These are phyloP conservation scores for Acephala macrosclerotiorum DNA, from an alignment of 2,329 filamentous ascomycete genomes.

Conservation along the genomic window DNA sequence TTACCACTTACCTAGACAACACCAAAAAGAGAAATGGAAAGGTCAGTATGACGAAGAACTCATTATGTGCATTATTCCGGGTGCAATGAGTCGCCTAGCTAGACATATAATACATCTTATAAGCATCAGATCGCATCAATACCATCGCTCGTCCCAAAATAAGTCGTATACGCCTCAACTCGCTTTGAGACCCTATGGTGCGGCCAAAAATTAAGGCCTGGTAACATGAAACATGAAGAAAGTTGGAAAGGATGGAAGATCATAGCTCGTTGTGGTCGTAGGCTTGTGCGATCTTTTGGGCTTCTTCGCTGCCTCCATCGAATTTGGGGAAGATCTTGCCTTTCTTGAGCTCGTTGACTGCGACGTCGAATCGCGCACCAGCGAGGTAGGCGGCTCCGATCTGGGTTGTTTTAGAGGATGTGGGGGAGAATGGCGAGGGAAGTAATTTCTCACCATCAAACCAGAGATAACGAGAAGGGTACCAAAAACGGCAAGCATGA, in stretches of 20 bases:
- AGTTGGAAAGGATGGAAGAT: slow-evolving; percentile 9
- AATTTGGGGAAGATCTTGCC: slow-evolving; percentile 47
- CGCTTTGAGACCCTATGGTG: not conserved
- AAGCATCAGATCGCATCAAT: not conserved
- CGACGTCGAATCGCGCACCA: slow-evolving; percentile 83
- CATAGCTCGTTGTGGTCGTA: slow-evolving; percentile 41
- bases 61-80: slow-evolving; percentile 20
- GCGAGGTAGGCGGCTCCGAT: slow-evolving; percentile 79
- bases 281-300: slow-evolving; percentile 38
- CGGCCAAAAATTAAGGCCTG: slow-evolving; percentile 4
- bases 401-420: slow-evolving; percentile 53
- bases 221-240: slow-evolving; percentile 4
- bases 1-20: not conserved
- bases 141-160: not conserved
- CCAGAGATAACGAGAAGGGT: slow-evolving; percentile 76
- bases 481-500: slow-evolving; percentile 70
- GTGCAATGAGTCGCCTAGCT: slow-evolving; percentile 6
- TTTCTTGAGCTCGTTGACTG: slow-evolving; percentile 61
- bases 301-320: slow-evolving; percentile 28
- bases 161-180: not conserved
- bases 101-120: slow-evolving; percentile 14
- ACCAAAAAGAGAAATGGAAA: not conserved
- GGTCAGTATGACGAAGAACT: not conserved
- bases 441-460: slow-evolving; percentile 71
- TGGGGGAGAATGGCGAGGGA: not conserved